These are phyloP conservation scores for Porcisia hertigi DNA, from an alignment of 208 protist species.

Conservation along the genomic window DNA sequence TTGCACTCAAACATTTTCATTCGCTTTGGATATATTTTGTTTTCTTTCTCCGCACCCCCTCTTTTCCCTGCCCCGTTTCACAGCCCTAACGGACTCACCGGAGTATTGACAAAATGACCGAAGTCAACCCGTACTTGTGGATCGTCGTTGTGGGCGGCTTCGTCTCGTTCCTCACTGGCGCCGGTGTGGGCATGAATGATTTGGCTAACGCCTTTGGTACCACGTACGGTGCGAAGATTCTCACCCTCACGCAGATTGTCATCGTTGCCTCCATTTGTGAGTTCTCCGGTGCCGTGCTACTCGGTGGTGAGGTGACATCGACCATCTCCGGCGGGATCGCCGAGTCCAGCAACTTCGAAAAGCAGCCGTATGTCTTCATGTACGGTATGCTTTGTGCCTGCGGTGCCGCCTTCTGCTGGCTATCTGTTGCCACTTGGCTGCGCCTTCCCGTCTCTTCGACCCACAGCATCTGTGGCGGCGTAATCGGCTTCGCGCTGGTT, in stretches of 20 bases:
- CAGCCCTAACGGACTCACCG: too few species aligned
- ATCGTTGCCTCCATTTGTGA: conserved; percentile 71
- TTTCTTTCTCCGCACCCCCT: not conserved
- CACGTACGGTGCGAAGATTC: conserved; percentile 61
- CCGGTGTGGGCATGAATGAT: conserved; percentile 84
- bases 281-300: conserved; percentile 63
- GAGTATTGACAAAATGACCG: not conserved
- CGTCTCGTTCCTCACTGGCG: conserved; percentile 49
- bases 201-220: conserved; percentile 89
- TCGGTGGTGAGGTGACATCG: conserved; percentile 56
- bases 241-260: conserved; percentile 77
- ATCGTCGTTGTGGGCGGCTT: not conserved
- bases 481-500: conserved; percentile 68
- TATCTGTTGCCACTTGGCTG: conserved; percentile 48
- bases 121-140: not conserved
- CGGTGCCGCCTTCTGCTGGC: conserved; percentile 45
- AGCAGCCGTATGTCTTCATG: conserved; percentile 70
- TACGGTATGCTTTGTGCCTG: conserved; percentile 70
- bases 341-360: conserved; percentile 31
- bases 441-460: conserved; percentile 58
- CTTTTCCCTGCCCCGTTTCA: not conserved
- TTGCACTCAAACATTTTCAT: not conserved
- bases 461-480: conserved; percentile 61
- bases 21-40: not conserved
- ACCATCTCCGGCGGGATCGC: conserved; percentile 67